Conservation (phyloP, 805 yeast genomes). For the Cyberlindnera americana region DNA sequence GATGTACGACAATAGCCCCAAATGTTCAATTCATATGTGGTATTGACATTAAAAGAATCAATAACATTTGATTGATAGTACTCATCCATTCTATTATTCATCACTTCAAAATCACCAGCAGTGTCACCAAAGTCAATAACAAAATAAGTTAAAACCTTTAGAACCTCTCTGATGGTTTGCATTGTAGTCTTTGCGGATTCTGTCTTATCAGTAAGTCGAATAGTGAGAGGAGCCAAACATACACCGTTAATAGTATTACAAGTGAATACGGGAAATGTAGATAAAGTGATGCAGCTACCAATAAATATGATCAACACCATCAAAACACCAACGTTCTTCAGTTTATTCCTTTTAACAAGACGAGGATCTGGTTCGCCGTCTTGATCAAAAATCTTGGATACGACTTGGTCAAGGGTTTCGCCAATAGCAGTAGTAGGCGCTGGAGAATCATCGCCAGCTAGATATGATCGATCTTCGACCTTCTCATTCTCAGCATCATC, state of each 20-base stretch:
- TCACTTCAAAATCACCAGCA: slow-evolving; percentile 16
- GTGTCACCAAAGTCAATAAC: slow-evolving; percentile 41
- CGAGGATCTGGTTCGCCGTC: neutral
- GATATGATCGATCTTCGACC: too few species aligned
- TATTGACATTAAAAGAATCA: slow-evolving; percentile 43
- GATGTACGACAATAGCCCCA: slow-evolving; percentile 47
- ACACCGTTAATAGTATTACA: slow-evolving; percentile 29
- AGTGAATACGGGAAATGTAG: slow-evolving; percentile 25
- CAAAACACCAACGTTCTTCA: neutral
- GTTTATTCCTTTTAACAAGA: neutral
- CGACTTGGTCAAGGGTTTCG: slow-evolving; percentile 13
- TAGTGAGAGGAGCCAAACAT: slow-evolving; percentile 43
- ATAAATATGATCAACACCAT: neutral
- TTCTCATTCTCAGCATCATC: neutral
- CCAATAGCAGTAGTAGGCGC: neutral
- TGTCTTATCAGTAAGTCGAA: slow-evolving; percentile 37
- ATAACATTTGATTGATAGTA: slow-evolving; percentile 32
- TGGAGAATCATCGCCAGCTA: too few species aligned
- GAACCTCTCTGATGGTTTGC: slow-evolving; percentile 38
- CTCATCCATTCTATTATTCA: slow-evolving; percentile 24
- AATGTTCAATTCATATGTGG: slow-evolving; percentile 41
- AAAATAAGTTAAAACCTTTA: slow-evolving; percentile 41
- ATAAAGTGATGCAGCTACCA: slow-evolving; percentile 5
- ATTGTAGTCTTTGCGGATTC: slow-evolving; percentile 32
- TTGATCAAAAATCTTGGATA: slow-evolving; percentile 13